Percentiles rank a stretch among this genome's conserved stretches.
These are phyloP conservation scores for Plasmodium sp. DNA, from an alignment of 169 alveolate genomes.

Conservation along the genomic window DNA sequence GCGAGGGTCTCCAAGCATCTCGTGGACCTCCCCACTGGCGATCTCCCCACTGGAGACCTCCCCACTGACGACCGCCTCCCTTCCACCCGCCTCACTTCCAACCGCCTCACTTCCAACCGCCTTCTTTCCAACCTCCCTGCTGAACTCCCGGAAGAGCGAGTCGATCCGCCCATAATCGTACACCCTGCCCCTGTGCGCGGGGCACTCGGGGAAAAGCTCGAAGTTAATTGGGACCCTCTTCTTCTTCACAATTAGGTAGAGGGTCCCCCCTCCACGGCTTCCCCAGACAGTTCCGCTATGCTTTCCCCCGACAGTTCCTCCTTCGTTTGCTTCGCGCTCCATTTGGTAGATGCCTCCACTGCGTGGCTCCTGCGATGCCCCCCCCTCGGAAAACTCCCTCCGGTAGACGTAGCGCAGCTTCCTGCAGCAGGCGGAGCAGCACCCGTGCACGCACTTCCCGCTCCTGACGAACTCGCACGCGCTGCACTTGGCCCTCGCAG, in stretches of 20 bases:
- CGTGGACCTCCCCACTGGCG: not conserved
- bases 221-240: slow-evolving; percentile 34
- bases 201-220: slow-evolving; percentile 7
- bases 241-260: slow-evolving; percentile 32
- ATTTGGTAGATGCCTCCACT: not conserved
- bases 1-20: not conserved
- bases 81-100: not conserved
- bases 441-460: slow-evolving; percentile 29
- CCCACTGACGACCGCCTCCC: not conserved
- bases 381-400: not conserved
- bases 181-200: slow-evolving; percentile 14
- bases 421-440: slow-evolving; percentile 49
- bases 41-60: too few species aligned
- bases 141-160: not conserved
- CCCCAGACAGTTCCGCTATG: too few species aligned
- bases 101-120: not conserved
- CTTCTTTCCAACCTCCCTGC: not conserved
- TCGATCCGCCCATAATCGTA: slow-evolving; percentile 38
- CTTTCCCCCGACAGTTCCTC: not conserved
- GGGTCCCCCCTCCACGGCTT: not conserved
- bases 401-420: slow-evolving; percentile 22
- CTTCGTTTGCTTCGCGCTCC: not conserved
- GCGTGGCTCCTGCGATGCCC: not conserved
- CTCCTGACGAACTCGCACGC: slow-evolving; percentile 23
- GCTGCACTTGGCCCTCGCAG: not conserved